phyloP scores from a whole-genome alignment of 176 grass and related monocot genomes.

The Phoenix dactylifera region DNA sequence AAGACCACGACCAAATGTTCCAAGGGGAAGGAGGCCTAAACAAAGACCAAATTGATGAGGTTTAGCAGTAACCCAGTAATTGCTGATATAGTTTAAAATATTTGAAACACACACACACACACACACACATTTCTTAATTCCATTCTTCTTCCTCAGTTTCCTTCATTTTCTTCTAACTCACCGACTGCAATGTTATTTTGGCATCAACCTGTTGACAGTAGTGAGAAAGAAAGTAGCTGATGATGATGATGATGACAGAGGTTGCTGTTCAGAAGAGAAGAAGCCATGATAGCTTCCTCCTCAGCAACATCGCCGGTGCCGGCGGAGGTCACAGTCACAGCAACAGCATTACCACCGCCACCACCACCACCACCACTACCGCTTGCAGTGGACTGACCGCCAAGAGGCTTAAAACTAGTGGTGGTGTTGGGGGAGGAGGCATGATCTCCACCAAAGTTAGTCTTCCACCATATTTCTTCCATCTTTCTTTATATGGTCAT shows the following conservation, averaged over 20 bases:
- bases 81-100: background rate
- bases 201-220: conserved; percentile 17
- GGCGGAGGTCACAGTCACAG: conserved; percentile 1
- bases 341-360: conserved; percentile 18
- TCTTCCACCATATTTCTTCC: background rate
- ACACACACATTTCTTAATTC: conserved; percentile 1
- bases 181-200: conserved; percentile 1
- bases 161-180: background rate
- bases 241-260: conserved; percentile 82
- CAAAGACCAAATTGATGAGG: background rate
- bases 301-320: background rate
- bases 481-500: too few relatives aligned
- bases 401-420: conserved; percentile 55
- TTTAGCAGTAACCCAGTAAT: background rate
- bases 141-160: conserved; percentile 4
- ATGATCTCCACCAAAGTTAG: conserved; percentile 41
- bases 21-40: background rate
- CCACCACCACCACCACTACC: conserved; percentile 18
- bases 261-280: conserved; percentile 56
- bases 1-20: background rate
- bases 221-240: background rate
- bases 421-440: conserved; percentile 21
- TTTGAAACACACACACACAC: conserved; percentile 1
- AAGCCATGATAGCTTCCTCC: conserved; percentile 44
- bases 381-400: conserved; percentile 35